Base-by-base conservation (phyloP, 768 basidiomycete species). In the Kwoniella dendrophila region DNA sequence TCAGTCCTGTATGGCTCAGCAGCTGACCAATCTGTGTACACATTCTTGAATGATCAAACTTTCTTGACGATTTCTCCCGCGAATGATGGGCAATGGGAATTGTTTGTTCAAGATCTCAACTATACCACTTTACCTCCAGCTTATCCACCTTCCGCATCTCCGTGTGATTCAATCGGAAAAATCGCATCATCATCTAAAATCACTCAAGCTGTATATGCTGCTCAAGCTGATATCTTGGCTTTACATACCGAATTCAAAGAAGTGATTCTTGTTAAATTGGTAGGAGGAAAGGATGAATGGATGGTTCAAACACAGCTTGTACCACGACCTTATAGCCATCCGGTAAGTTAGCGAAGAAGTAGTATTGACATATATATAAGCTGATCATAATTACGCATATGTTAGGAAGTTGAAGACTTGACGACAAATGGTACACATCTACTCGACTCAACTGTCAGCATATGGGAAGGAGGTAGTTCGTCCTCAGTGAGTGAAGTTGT, bases 41-140 rank as follows among this genome's bases (percentile, higher is more conserved):
- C 59, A 1, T 66, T 66, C 36, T 18, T 66, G 4, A 32, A 47
- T 11, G 64, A 66, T 27, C 32, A 56, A 20, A 32, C 49, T 10
- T 58, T 66, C 41, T 30, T 56, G 6, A 62, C 55, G 12, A 33
- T 62, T 0, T 29, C 45, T 5, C 64, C 64, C 7, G 6, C 47
- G 22, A 12, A 26, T 12, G 48, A 48, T 14, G 40, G 16, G 24
- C 14, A 47, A 24, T 63, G 56, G 56, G 34, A 63, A 18, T 11
- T 63, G 26, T 6, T 41, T 3, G 33, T 22, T 0, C 60, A 49
- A 20, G 18, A 18, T 1, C 44, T 66, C 5, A 56, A 66, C 24
- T 66, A 62, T 34, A 62, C 64, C 18, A 57, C 49, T 4, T 1
- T 40, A 7, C 64, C 55, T 3, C 58, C 52, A 7, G 60, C 64